Evolutionary conservation across 2,329 filamentous ascomycete genomes (phyloP), one percentile per base, ranked within the genome.

Genomic region (Cytospora piceicola): DNA sequence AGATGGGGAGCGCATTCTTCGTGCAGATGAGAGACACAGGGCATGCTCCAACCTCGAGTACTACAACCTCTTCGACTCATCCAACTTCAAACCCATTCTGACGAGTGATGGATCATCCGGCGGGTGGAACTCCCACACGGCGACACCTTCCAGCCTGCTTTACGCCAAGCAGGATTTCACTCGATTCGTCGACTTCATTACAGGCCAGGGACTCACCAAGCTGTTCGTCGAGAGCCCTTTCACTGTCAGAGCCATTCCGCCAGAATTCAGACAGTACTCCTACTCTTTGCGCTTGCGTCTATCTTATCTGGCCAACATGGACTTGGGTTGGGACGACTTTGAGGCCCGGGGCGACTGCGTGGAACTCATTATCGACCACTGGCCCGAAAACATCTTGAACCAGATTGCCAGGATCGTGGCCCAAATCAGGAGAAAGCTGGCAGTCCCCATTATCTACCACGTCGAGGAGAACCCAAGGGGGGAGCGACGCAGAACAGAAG

Each of bases 11-110:
- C 83, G 85, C 62, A 81, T 90, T 49, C 77, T 90, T 3, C 77
- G 80, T 34, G 83, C 81, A 29, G 83, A 84, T 60, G 78, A 81
- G 36, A 82, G 85, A 39, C 85, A 90, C 70, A 82, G 88, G 62
- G 78, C 80, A 7, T 90, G 87, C 74, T 88, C 88, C 14, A 92
- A 91, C 69, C 80, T 90, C 62, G 90, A 92, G 72, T 92, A 90
- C 73, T 91, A 86, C 78, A 92, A 91, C 70, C 78, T 90, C 15
- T 83, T 87, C 68, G 81, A 82, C 64, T 73, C 77, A 3, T 78
- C 80, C 58, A 75, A 75, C 29, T 73, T 75, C 46, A 71, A 69
- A 4, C 68, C 71, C 14, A 59, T 72, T 1, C 71, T 74, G 1
- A 72, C 74, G 8, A 52, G 61, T 32, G 66, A 67, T n/a, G 66